Conservation (phyloP, 495 filamentous ascomycete genomes). For the Lophiostoma macrostomum region DNA sequence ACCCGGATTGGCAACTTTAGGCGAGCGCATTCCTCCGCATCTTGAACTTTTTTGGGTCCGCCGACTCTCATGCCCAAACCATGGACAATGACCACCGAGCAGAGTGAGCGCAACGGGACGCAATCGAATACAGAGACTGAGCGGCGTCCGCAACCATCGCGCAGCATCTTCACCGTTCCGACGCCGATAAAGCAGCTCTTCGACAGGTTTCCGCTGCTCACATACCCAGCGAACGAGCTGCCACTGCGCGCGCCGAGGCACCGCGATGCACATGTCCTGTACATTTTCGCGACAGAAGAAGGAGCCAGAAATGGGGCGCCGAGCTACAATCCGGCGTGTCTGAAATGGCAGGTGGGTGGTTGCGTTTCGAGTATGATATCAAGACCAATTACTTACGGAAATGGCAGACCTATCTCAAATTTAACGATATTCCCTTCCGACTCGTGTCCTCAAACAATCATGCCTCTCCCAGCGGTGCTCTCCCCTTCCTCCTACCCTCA, state of each 20-base stretch:
- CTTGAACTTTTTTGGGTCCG: not conserved
- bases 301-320: conserved; percentile 63
- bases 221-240: conserved; percentile 73
- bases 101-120: not conserved
- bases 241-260: conserved; percentile 59
- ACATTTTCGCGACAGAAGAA: conserved; percentile 69
- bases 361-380: not conserved
- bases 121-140: not conserved
- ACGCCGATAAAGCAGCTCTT: conserved; percentile 76
- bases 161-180: conserved; percentile 61
- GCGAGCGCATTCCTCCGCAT: conserved; percentile 8
- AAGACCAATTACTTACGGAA: not conserved
- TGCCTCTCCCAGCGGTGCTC: conserved; percentile 78
- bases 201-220: conserved; percentile 72
- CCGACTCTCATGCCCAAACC: conserved; percentile 3
- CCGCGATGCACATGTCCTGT: conserved; percentile 59
- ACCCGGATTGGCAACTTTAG: conserved; percentile 25
- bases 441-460: conserved; percentile 83
- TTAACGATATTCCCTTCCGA: conserved; percentile 65
- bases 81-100: conserved; percentile 27
- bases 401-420: conserved; percentile 82
- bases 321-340: conserved; percentile 88
- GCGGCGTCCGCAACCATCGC: conserved; percentile 4
- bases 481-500: conserved; percentile 79
- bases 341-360: conserved; percentile 87